phyloP scores from a whole-genome alignment of 2,329 filamentous ascomycete species.

The Fusarium dimerum region DNA sequence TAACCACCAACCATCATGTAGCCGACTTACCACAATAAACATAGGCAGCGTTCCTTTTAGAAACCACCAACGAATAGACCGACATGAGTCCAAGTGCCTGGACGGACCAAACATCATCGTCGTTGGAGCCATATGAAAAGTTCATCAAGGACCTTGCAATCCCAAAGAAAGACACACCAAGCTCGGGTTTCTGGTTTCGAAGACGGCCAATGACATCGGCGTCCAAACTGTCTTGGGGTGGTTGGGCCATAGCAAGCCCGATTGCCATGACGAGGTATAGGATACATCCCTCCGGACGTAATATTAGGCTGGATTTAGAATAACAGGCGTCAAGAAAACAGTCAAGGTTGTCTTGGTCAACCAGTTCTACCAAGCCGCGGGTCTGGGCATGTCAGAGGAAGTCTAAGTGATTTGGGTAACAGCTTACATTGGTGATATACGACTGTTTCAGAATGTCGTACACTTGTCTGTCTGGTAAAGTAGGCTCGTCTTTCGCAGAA shows the following conservation, averaged over 20 bases:
- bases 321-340: conserved; percentile 55
- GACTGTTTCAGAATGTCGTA: conserved; percentile 47
- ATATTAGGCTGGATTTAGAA: conserved; percentile 49
- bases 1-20: not conserved
- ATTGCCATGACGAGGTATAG: conserved; percentile 65
- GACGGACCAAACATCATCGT: conserved; percentile 65
- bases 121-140: conserved; percentile 53
- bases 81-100: conserved; percentile 65
- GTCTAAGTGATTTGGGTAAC: not conserved
- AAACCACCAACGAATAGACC: conserved; percentile 62
- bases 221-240: conserved; percentile 49
- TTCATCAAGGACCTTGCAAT: conserved; percentile 56
- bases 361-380: conserved; percentile 60
- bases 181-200: conserved; percentile 47
- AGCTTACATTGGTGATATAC: conserved; percentile 60
- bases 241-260: conserved; percentile 59
- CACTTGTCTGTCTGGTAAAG: conserved; percentile 55
- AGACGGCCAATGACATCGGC: conserved; percentile 53
- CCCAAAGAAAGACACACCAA: conserved; percentile 64
- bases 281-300: conserved; percentile 56
- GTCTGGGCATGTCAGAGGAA: conserved; percentile 42
- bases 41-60: conserved; percentile 64
- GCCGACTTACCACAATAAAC: conserved; percentile 54
- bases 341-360: conserved; percentile 54
- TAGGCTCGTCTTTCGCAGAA: not conserved